Conservation (phyloP, 371 early-diverging fungal genomes). For the Haplosporangium sp. region DNA sequence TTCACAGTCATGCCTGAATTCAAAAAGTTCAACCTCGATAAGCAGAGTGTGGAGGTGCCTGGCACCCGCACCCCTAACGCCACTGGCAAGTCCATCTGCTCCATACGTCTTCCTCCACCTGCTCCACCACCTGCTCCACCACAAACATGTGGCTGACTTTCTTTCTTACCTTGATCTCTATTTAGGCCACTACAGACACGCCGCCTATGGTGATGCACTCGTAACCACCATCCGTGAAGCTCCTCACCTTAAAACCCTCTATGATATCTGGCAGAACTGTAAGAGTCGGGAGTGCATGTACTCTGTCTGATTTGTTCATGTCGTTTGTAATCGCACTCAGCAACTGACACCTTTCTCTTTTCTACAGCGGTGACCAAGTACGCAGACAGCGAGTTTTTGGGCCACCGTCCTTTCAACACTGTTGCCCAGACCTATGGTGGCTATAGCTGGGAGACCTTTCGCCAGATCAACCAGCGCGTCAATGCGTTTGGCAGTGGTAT, state of each 20-base stretch:
- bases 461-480: constrained; percentile 63
- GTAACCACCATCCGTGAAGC: constrained; percentile 41
- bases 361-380: constrained; percentile 36
- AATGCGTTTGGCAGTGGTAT: constrained; percentile 73
- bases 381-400: constrained; percentile 58
- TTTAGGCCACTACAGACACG: constrained; percentile 51
- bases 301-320: too few species aligned
- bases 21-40: constrained; percentile 44
- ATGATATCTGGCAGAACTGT: constrained; percentile 55
- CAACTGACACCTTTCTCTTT: not conserved
- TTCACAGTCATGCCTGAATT: constrained; percentile 28
- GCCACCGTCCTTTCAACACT: constrained; percentile 63
- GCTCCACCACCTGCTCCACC: not conserved
- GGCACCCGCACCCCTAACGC: constrained; percentile 53
- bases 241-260: constrained; percentile 51
- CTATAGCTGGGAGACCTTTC: constrained; percentile 75
- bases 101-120: not conserved
- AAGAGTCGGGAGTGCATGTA: constrained; percentile 5
- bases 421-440: constrained; percentile 61
- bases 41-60: constrained; percentile 53
- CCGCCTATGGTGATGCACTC: constrained; percentile 26
- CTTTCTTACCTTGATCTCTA: not conserved
- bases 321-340: not conserved
- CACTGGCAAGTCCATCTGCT: constrained; percentile 35
- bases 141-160: not conserved